These are phyloP conservation scores for Candida pseudoglaebosa DNA, from an alignment of 805 yeast species.

Conservation along the genomic window DNA sequence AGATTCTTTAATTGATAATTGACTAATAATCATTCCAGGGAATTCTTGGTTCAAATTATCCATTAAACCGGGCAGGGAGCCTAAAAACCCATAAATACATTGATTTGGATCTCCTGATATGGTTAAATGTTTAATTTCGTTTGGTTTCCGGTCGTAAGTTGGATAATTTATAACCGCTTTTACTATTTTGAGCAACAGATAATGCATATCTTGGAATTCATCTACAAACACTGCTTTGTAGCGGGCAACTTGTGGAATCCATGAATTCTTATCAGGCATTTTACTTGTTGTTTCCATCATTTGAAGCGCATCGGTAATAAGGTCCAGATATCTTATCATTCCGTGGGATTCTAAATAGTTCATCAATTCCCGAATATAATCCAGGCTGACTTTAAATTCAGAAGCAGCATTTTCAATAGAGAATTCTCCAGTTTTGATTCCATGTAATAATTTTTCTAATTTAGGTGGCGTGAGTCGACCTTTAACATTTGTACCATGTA, in stretches of 20 bases:
- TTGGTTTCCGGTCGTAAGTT: conserved; percentile 11
- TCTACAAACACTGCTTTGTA: conserved; percentile 52
- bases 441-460: conserved; percentile 22
- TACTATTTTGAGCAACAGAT: conserved; percentile 44
- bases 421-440: conserved; percentile 18
- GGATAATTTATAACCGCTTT: conserved; percentile 33
- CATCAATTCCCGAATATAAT: conserved; percentile 24
- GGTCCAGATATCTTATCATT: conserved; percentile 32
- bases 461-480: conserved; percentile 20
- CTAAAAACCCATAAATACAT: conserved; percentile 64
- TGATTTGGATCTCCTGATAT: conserved; percentile 73
- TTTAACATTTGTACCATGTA: conserved; percentile 18
- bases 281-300: conserved; percentile 25
- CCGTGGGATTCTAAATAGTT: conserved; percentile 29
- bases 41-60: conserved; percentile 18
- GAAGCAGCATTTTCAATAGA: conserved; percentile 21
- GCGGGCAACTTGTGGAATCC: conserved; percentile 19
- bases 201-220: conserved; percentile 71
- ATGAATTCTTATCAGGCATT: conserved; percentile 4
- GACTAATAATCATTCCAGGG: conserved; percentile 16
- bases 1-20: conserved; percentile 44
- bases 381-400: conserved; percentile 20
- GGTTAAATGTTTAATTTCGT: conserved; percentile 46
- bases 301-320: conserved; percentile 27
- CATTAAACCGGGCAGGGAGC: conserved; percentile 41